A percentile compares a stretch with the other conserved stretches of the same genome.
These are phyloP conservation scores for Termitomyces sp. DNA, from an alignment of 768 basidiomycete genomes.

Conservation along the genomic window DNA sequence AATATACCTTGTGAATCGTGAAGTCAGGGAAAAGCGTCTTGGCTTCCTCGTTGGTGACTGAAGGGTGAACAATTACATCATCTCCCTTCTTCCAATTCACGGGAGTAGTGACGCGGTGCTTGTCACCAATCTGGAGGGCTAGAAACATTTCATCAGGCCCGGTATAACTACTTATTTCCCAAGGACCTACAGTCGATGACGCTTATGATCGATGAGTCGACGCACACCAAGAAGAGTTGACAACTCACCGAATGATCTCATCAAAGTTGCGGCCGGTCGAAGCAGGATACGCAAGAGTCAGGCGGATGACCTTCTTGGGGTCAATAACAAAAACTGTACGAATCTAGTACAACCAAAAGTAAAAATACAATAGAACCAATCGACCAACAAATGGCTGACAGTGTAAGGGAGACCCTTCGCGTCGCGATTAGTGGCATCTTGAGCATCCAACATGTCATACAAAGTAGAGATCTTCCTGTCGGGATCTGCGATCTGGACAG, in stretches of 20 bases:
- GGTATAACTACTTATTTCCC: slow-evolving; percentile 28
- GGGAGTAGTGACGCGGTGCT: slow-evolving; percentile 79
- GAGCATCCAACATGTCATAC: slow-evolving; percentile 96
- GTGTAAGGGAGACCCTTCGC: slow-evolving; percentile 92
- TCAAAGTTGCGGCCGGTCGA: slow-evolving; percentile 93
- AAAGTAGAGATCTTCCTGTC: slow-evolving; percentile 79
- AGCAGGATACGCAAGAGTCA: slow-evolving; percentile 89
- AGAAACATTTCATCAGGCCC: slow-evolving; percentile 18
- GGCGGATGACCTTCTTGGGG: slow-evolving; percentile 91
- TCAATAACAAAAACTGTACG: slow-evolving; percentile 98
- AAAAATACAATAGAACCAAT: neutral
- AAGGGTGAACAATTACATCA: slow-evolving; percentile 88
- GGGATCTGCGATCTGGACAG: slow-evolving; percentile 78
- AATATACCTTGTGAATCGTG: slow-evolving; percentile 70
- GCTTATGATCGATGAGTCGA: slow-evolving; percentile 21
- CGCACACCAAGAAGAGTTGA: slow-evolving; percentile 3
- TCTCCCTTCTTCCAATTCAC: slow-evolving; percentile 95
- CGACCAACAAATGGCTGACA: slow-evolving; percentile 28
- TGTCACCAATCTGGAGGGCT: slow-evolving; percentile 89
- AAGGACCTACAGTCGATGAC: slow-evolving; percentile 64
- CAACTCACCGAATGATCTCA: slow-evolving; percentile 42
- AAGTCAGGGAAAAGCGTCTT: slow-evolving; percentile 85
- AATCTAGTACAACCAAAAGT: slow-evolving; percentile 41
- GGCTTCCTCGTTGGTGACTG: slow-evolving; percentile 82
- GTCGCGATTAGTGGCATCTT: slow-evolving; percentile 88